Evolutionary conservation across 345 rosid genomes (phyloP).

Genomic region (Dipteronia dyeriana): DNA sequence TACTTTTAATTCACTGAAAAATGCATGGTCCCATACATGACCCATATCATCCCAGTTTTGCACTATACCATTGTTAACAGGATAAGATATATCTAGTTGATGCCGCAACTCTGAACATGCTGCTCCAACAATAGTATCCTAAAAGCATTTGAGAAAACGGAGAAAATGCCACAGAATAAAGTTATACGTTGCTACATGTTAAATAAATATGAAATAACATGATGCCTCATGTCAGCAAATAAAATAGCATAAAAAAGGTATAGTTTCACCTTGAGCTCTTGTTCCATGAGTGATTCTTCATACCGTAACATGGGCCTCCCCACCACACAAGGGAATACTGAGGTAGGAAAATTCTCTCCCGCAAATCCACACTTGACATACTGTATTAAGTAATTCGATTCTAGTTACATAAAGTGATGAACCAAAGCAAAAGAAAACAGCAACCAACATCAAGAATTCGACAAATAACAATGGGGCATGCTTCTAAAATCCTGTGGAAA

Average conservation of each 20-base stretch:
- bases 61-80: constrained; percentile 92
- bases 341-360: constrained; percentile 96
- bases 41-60: constrained; percentile 99
- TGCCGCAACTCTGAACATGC: constrained; percentile 81
- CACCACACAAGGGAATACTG: constrained; percentile 93
- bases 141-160: constrained; percentile 8
- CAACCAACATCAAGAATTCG: neutral
- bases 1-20: constrained; percentile 80
- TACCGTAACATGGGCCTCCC: constrained; percentile 92
- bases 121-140: constrained; percentile 96
- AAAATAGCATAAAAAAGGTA: neutral
- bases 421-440: constrained; percentile 3
- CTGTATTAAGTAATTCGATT: constrained; percentile 47
- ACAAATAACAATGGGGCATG: neutral
- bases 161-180: neutral
- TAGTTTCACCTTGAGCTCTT: constrained; percentile 68
- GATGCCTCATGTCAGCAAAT: neutral
- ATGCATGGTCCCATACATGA: constrained; percentile 96
- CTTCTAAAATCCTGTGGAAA: neutral
- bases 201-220: neutral
- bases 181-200: neutral
- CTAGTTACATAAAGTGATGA: neutral
- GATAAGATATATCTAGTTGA: constrained; percentile 92
- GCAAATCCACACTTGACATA: constrained; percentile 98
- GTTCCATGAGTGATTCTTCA: constrained; percentile 91